Evolutionary conservation across 805 yeast genomes (phyloP), one percentile per base, ranked within the genome.

Genomic region (Vanderwaltozyma yarrowii): DNA sequence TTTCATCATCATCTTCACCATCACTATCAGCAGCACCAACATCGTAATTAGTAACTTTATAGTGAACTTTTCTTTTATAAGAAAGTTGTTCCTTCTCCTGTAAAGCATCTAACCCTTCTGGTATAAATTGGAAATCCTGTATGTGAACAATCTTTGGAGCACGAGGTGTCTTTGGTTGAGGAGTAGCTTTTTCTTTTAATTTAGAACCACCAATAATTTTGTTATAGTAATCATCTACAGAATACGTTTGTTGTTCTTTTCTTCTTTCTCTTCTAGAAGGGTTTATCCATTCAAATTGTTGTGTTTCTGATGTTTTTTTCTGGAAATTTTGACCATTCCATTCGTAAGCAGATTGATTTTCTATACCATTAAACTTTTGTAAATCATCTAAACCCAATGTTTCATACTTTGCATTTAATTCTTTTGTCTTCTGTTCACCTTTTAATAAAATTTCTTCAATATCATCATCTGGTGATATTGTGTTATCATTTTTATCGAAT

Each of bases 301-400:
- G 62, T 25, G 66, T 65, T n/a, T 64, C 62, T 26, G 48, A 49
- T 4, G 45, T 33, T 43, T 62, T 65, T 40, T 67, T 67, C 30
- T 67, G 64, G 41, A 69, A 69, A 38, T 66, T 65, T 43, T 89
- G 87, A 14, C 98, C 98, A 53, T 92, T 87, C 98, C 98, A 89
- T 60, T 88, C 96, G 60, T 89, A 89, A 0, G 96, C 92, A 1
- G 87, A 79, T 18, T 80, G 80, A 46, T 86, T 94, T 7, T 86
- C 80, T 10, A 55, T 32, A 5, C 56, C 65, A 10, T 92, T 80
- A 52, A 88, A 88, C 54, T 84, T 85, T 56, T 89, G 96, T 36
- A 92, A 67, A 54, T 92, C 98, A 58, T 92, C 97, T 21, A 92
- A 65, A 9, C 97, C 97, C 25, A 92, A 69, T 35, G 82, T 74